Percentiles rank a stretch among this genome's conserved stretches.
Conservation (phyloP, 257 asterid genomes). For the Fraxinus excelsior region DNA sequence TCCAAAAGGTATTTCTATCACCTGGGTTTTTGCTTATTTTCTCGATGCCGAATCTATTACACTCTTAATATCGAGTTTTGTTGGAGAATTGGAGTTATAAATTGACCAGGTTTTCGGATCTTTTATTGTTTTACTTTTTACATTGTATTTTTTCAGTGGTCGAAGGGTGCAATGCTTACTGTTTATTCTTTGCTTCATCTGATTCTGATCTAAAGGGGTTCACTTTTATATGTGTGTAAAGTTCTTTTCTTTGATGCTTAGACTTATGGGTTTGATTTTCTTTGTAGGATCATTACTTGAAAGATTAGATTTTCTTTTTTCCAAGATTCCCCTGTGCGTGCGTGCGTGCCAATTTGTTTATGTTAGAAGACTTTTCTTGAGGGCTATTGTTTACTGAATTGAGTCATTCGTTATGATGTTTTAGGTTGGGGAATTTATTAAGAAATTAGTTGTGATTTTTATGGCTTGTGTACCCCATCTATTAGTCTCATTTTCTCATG, state of each 20-base stretch:
- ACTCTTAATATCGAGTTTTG: background rate
- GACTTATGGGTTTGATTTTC: background rate
- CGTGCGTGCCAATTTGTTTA: background rate
- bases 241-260: background rate
- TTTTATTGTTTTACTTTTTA: background rate
- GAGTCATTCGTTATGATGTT: background rate
- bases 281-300: slow-evolving; percentile 1
- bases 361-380: background rate
- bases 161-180: background rate
- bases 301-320: background rate
- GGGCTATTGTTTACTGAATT: background rate
- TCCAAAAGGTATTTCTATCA: background rate
- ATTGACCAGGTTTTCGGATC: background rate
- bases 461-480: background rate
- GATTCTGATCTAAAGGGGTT: slow-evolving; percentile 1
- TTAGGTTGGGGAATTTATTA: background rate
- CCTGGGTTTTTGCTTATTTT: background rate
- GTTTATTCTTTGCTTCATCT: slow-evolving; percentile 1
- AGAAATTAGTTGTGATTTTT: background rate
- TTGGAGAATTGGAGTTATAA: background rate
- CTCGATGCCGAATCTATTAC: background rate
- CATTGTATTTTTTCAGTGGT: background rate
- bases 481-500: background rate
- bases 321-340: background rate
- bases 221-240: background rate